Evolutionary conservation across 345 rosid genomes (phyloP), one percentile per base, ranked within the genome.

Genomic region (Camelina laxa): DNA sequence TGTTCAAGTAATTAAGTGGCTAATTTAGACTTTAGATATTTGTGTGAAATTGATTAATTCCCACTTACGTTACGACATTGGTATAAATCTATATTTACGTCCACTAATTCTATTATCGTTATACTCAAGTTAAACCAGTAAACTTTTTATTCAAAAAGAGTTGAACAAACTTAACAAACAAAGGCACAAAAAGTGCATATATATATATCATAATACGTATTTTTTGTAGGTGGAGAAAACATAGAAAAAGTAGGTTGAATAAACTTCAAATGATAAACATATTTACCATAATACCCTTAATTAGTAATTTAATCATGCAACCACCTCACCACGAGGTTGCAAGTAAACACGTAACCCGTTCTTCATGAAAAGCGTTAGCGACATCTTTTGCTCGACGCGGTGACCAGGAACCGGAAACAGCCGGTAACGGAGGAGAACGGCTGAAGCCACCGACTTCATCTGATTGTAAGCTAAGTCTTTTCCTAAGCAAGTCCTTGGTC

Each of bases 361-460:
- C 87, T 91, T 93, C 98, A 93, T 93, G 75, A 93, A 93, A 79
- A 93, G 67, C 2, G 97, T 89, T 38, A 93, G 85, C 36, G 98
- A 91, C 93, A 93, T 93, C 91, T 93, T 93, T 82, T 93, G 98
- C 82, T 91, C 84, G 49, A 93, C 96, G 0, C 83, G 85, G 84
- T 93, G 98, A 13, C 93, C 96, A 0, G 91, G 90, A 67, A 75
- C 91, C 69, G 80, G 81, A 14, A 83, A 82, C 24, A 93, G 70
- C 70, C 85, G 84, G 90, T 91, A 91, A 54, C 90, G 96, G 17
- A 93, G 82, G 55, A 93, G 87, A 57, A 93, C 89, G 1, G 97
- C 97, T 2, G 97, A 85, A 9, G 96, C 97, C 71, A 85, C 91
- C 0, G 97, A 91, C 73, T 91, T 93, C 98, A 93, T 91, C 66